Base-by-base conservation (phyloP, 371 early-diverging fungal genomes). In the Apophysomyces variabilis region DNA sequence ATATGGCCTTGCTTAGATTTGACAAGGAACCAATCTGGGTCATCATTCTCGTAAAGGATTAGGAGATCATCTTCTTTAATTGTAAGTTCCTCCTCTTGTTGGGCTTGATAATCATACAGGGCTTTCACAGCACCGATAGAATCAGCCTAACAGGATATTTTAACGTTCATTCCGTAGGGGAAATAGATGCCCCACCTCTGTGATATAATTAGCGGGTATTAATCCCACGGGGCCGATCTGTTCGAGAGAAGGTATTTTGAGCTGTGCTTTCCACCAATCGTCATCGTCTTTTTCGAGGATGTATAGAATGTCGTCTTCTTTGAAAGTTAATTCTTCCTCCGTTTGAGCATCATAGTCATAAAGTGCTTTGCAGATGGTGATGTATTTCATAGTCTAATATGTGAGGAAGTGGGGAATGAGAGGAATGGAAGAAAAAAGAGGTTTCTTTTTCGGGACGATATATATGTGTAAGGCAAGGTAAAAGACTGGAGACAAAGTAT, bases 311-410 rank as follows among this genome's bases (percentile, higher is more conserved):
- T 89, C 85, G 68, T 88, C 90, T 69, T 95, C 93, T 38, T 84
- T 77, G 66, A 97, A 87, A 21, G 86, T 80, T 60, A 97, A 76
- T 79, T 97, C 97, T 64, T 96, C 96, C 63, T 89, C 90, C 45
- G 88, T 88, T 58, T 86, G 86, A 7, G 96, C 90, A 38, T 85
- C 83, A 76, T 96, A 97, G 67, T 92, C 90, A 74, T 96, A 96
- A 13, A 80, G 67, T 36, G 84, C 84, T 57, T 46, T 77, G 66
- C 71, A 80, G 41, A 83, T 73, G 58, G 63, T 65, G 46, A 75
- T 64, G 68, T 73, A 83, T 63, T 76, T 80, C 84, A 83, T 83
- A 61, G 57, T 50, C 38, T 60, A 46, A 57, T n/a, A 26, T 18
- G 58, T 57, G 37, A 60, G 45, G 43, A 56, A 58, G 9, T 43